Base-by-base conservation (phyloP, 2,329 filamentous ascomycete genomes). In the Triangularia verruculosa region DNA sequence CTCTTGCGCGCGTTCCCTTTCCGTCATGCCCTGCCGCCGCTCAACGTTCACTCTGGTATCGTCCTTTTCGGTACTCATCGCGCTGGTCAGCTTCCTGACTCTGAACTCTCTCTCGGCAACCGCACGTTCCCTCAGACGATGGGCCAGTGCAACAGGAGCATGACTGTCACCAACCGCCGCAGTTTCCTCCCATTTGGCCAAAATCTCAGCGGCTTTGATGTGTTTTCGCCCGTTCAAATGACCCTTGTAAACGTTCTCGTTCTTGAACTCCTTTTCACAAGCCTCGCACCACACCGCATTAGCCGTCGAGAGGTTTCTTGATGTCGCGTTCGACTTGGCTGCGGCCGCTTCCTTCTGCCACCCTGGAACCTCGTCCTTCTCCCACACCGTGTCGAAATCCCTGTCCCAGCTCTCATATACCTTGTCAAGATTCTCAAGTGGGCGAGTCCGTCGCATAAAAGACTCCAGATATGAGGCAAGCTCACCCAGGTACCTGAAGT, bases 1-100 rank as follows among this genome's bases (percentile, higher is more conserved):
- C 75, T 99, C 96, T 77, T 96, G 92, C 72, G 96, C 91, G 13
- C 95, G 89, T 76, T 99, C 95, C 30, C 93, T 89, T 74, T 98
- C 94, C 2, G 95, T 99, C 93, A 99, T 97, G 68, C 94, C 94
- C 75, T 96, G 92, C 76, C 92, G 95, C 59, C 95, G 90, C 82
- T 99, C 96, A 11, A 98, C 93, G 72, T 99, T 98, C 71, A 95
- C 89, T 57, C 91, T 86, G 0, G 95, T 98, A 72, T 97, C 94
- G 75, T 90, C 86, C 63, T 94, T 89, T 74, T 97, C 92, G 13
- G 89, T 90, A 74, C 91, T 89, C 86, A 99, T 95, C 4, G 90
- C 86, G 56, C 88, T 85, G 9, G 92, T 87, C 6, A 99, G 83
- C 61, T 89, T 90, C 73, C 89, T 90, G 59, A 97, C 85, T 17